Base-by-base conservation (phyloP, 345 rosid species). In the Arabidopsis suecica region DNA sequence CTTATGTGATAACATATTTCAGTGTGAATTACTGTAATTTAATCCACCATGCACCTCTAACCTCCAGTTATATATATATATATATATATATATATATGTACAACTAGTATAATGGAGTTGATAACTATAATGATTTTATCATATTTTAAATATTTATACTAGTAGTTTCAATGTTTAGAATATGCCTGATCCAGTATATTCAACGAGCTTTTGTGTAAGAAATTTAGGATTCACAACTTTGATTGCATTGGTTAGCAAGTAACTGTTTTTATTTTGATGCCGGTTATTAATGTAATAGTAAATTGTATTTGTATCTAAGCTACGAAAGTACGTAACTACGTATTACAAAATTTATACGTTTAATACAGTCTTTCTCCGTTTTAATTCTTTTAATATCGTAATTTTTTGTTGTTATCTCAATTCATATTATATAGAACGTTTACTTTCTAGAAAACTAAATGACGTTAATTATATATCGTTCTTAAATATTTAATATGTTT, bases 91-190 rank as follows among this genome's bases (percentile, higher is more conserved):
- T 34, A 34, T 28, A 28, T 2, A 28, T 28, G 32, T 28, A 65
- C 70, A 49, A 36, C 33, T 65, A 61, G 33, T 12, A 23, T 12
- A 44, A 23, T 61, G 48, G 48, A 40, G 49, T 40, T 65, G 56
- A 33, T 62, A 13, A 25, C 3, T 32, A 64, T 7, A 50, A 5
- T 65, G 41, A 44, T 44, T 44, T 25, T 13, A 44, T n/a, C 40
- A 47, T 2, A 32, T 45, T 47, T 8, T 5, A 7, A 23, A 65
- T 14, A 47, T 48, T 36, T 33, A 22, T 34, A 48, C 18, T 16
- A 16, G 16, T 30, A 9, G 13, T 47, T 32, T 28, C n/a, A 45
- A 5, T 48, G 16, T 34, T 49, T 6, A 49, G 13, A 34, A 20
- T 22, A 49, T 48, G 70, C 16, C 11, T 50, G 36, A 9, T 34